Evolutionary conservation across 805 yeast species (phyloP).

Genomic region (Cyberlindnera suaveolens): DNA sequence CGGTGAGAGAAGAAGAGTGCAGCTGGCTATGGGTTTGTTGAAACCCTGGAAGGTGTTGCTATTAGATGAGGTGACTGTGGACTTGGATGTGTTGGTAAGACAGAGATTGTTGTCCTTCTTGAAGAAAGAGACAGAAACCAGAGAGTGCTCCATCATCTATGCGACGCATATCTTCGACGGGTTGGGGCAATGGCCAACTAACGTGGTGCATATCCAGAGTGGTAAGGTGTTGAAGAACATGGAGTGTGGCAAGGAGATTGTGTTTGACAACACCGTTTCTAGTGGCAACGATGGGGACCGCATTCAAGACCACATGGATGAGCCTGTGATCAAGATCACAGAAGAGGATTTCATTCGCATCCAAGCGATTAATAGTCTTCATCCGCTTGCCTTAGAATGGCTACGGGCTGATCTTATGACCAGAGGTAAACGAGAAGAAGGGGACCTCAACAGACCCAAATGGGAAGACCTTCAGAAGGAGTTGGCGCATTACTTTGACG

Average conservation of each 20-base stretch:
- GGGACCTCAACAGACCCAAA: conserved; percentile 49
- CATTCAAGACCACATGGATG: conserved; percentile 18
- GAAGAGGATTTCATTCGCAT: conserved; percentile 27
- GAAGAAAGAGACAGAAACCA: conserved; percentile 58
- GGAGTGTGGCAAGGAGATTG: conserved; percentile 28
- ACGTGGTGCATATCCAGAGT: conserved; percentile 67
- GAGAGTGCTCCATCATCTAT: conserved; percentile 77
- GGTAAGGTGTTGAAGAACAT: conserved; percentile 45
- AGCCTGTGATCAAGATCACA: conserved; percentile 10
- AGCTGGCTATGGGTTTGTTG: conserved; percentile 85
- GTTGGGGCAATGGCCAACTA: conserved; percentile 83
- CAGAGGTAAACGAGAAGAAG: conserved; percentile 37
- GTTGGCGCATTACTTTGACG: conserved; percentile 38
- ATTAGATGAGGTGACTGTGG: conserved; percentile 96
- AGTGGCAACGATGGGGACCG: conserved; percentile 16
- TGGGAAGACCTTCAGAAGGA: conserved; percentile 49
- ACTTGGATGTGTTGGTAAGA: conserved; percentile 88
- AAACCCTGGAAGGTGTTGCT: conserved; percentile 85
- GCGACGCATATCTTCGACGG: conserved; percentile 98
- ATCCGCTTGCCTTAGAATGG: conserved; percentile 74
- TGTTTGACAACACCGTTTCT: conserved; percentile 15
- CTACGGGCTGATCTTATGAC: conserved; percentile 41
- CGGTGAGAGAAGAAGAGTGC: conserved; percentile 94
- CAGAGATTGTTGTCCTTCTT: conserved; percentile 66
- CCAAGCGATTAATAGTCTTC: conserved; percentile 45